phyloP scores from a whole-genome alignment of 1,284 basidiomycete genomes.

The Schizophyllum amplum region DNA sequence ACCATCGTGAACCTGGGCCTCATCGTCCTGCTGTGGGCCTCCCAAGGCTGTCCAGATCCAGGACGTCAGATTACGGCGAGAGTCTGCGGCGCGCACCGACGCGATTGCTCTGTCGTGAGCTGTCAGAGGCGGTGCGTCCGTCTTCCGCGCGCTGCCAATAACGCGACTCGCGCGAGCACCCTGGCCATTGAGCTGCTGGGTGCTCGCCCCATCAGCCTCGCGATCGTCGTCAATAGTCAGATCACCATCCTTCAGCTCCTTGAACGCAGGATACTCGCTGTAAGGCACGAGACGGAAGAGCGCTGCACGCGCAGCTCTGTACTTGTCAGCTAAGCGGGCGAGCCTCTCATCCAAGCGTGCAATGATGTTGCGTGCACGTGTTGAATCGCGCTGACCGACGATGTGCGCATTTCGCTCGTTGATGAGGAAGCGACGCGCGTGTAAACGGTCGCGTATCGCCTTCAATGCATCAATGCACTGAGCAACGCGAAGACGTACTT shows the following conservation, averaged over 20 bases:
- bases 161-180: not conserved
- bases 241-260: not conserved
- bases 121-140: not conserved
- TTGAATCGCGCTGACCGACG: conserved; percentile 5
- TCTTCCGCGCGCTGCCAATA: not conserved
- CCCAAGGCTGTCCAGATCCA: conserved; percentile 3
- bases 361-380: conserved; percentile 5
- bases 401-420: conserved; percentile 6
- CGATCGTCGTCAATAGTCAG: not conserved
- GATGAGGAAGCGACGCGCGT: conserved; percentile 8
- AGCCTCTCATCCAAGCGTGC: conserved; percentile 1
- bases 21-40: not conserved
- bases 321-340: not conserved
- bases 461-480: conserved; percentile 7
- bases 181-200: not conserved
- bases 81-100: not conserved
- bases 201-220: not conserved
- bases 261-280: not conserved
- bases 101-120: not conserved
- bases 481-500: conserved; percentile 4
- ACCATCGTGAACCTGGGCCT: conserved; percentile 8
- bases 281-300: not conserved
- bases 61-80: conserved; percentile 1
- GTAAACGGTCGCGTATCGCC: conserved; percentile 4
- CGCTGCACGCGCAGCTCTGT: not conserved